phyloP scores from a whole-genome alignment of 2,329 filamentous ascomycete genomes.

The Clonostachys chloroleuca region DNA sequence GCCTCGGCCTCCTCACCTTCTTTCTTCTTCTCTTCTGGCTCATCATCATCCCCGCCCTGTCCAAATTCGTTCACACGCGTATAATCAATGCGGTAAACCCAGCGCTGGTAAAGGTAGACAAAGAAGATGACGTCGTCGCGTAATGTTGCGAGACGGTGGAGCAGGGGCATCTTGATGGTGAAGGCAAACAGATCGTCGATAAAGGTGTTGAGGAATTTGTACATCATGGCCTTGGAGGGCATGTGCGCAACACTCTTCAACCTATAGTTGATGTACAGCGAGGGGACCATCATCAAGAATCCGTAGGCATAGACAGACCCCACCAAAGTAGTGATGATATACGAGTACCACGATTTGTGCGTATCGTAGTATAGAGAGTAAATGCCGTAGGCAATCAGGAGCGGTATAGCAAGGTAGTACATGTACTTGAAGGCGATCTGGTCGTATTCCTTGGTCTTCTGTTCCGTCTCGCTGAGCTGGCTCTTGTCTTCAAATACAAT shows the following conservation, averaged over 20 bases:
- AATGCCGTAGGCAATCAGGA: conserved; percentile 81
- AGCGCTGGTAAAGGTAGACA: conserved; percentile 92
- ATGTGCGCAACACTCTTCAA: conserved; percentile 95
- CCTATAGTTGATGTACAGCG: conserved; percentile 97
- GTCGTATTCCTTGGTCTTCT: conserved; percentile 98
- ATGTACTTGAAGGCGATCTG: conserved; percentile 97
- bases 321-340: conserved; percentile 90
- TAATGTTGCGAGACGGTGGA: conserved; percentile 88
- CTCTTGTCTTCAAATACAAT: conserved; percentile 95
- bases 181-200: conserved; percentile 99
- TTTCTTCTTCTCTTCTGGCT: conserved; percentile 23
- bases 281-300: conserved; percentile 98
- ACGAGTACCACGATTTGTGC: conserved; percentile 98
- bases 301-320: conserved; percentile 97
- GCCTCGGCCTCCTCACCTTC: conserved; percentile 31
- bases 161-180: conserved; percentile 97
- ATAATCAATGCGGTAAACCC: conserved; percentile 89
- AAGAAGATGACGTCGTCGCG: conserved; percentile 98
- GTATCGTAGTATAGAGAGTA: conserved; percentile 91
- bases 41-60: conserved; percentile 91
- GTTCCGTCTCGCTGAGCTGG: conserved; percentile 88
- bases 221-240: conserved; percentile 93
- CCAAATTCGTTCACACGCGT: conserved; percentile 95
- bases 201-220: conserved; percentile 98
- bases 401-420: conserved; percentile 85